A percentile compares a stretch with the other conserved stretches of the same genome.
Conservation (phyloP, 179 eudicot species). For the Spinacia oleracea region DNA sequence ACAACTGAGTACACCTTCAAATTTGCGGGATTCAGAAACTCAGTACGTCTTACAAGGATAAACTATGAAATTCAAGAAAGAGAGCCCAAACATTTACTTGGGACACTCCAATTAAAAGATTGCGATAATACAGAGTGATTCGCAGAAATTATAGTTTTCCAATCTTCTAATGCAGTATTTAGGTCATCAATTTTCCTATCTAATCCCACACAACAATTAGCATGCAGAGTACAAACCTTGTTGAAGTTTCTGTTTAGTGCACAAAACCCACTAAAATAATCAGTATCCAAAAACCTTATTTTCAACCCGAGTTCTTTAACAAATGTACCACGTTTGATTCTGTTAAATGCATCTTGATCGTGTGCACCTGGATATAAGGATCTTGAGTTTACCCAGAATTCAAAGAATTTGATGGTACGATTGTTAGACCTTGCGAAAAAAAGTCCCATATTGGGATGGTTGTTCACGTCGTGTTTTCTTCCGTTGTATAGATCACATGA, state of each 20-base stretch:
- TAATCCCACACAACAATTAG: constrained; percentile 47
- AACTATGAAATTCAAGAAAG: too few relatives aligned
- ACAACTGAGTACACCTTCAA: too few relatives aligned
- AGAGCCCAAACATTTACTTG: constrained; percentile 34
- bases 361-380: constrained; percentile 30
- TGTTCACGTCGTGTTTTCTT: constrained; percentile 20
- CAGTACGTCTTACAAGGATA: too few relatives aligned
- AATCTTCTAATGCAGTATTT: constrained; percentile 35
- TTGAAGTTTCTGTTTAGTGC: constrained; percentile 35
- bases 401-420: constrained; percentile 40
- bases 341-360: constrained; percentile 50
- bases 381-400: constrained; percentile 38
- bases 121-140: background rate
- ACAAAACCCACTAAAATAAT: constrained; percentile 51
- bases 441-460: constrained; percentile 36
- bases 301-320: constrained; percentile 32
- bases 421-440: constrained; percentile 38
- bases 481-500: constrained; percentile 38
- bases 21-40: too few relatives aligned
- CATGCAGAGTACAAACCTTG: constrained; percentile 51
- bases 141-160: constrained; percentile 34
- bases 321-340: constrained; percentile 30
- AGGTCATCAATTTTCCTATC: constrained; percentile 40
- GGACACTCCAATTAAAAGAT: constrained; percentile 32
- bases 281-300: constrained; percentile 43